Base-by-base conservation (phyloP, 495 filamentous ascomycete genomes). In the Stereocaulon alpinum region DNA sequence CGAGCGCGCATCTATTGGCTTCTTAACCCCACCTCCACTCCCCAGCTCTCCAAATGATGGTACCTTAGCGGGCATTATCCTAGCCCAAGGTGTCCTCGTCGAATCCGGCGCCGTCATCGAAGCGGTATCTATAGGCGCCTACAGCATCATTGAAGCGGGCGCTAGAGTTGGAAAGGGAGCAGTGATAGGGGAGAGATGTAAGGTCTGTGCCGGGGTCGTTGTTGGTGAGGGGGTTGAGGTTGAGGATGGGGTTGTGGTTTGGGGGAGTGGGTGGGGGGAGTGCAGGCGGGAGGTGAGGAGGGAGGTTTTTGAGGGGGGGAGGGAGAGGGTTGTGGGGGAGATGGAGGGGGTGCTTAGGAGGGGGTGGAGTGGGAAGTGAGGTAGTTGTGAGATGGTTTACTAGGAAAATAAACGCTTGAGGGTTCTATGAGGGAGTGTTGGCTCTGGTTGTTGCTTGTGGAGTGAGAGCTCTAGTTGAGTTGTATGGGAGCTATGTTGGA, bases 141-240 rank as follows among this genome's bases (percentile, higher is more conserved):
- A 86, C 4, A 79, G 70, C 43, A 68, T 79, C 40, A 72, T 91
- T 3, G 87, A 84, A 37, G 80, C 82, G 4, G 80, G 81, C 18
- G 78, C 76, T 9, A 77, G 69, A 64, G 63, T 89, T 48, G 85
- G 84, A 5, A 77, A 75, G 55, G 81, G 85, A 10, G 78, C 78
- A 7, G 73, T 79, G n/a, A 67, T 89, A 20, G 87, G 86, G 18
- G 83, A 77, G 76, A 82, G 86, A 64, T 67, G 76, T 70, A 56
- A 55, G 24, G 22, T 59, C 32, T 49, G 52, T 30, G 52, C 48
- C 61, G 51, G 44, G 45, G 62, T 62, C 9, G 40, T 62, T 9
- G 14, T 59, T 29, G 54, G 42, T 34, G 55, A 58, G 50, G 51
- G 62, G 17, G 60, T 30, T 40, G 40, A 30, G 27, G 55, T 66